Evolutionary conservation across 345 rosid genomes (phyloP).

Genomic region (Brassica juncea): DNA sequence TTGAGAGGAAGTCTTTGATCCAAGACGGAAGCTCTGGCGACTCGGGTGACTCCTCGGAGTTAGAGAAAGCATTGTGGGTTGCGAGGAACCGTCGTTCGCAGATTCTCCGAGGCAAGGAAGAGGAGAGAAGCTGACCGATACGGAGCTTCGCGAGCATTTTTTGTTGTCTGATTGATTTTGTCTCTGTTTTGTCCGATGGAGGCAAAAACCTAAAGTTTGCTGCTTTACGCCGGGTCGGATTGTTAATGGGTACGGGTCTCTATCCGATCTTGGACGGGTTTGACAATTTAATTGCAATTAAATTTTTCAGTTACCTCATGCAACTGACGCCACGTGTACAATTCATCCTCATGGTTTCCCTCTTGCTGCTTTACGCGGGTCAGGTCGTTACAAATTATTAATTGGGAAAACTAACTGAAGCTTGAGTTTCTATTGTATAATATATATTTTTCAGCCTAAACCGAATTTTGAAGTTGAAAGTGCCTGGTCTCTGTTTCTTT

Average conservation of each 20-base stretch:
- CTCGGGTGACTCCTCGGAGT: slow-evolving; percentile 35
- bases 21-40: slow-evolving; percentile 73
- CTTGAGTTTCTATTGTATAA: background rate
- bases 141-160: background rate
- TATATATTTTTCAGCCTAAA: background rate
- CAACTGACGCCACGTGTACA: no score
- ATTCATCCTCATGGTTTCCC: no score
- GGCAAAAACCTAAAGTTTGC: background rate
- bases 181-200: background rate
- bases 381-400: background rate
- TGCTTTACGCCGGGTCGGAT: background rate
- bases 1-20: slow-evolving; percentile 46
- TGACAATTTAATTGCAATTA: no score
- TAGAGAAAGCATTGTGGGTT: background rate
- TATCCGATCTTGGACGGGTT: no score
- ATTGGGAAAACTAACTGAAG: background rate
- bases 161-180: background rate
- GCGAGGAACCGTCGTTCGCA: background rate
- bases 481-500: background rate
- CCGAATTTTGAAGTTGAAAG: background rate
- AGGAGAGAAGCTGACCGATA: background rate
- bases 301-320: no score
- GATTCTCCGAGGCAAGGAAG: background rate
- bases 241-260: no score
- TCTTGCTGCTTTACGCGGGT: no score